Conservation (phyloP, 495 filamentous ascomycete genomes). For the Hyaloscypha variabilis region DNA sequence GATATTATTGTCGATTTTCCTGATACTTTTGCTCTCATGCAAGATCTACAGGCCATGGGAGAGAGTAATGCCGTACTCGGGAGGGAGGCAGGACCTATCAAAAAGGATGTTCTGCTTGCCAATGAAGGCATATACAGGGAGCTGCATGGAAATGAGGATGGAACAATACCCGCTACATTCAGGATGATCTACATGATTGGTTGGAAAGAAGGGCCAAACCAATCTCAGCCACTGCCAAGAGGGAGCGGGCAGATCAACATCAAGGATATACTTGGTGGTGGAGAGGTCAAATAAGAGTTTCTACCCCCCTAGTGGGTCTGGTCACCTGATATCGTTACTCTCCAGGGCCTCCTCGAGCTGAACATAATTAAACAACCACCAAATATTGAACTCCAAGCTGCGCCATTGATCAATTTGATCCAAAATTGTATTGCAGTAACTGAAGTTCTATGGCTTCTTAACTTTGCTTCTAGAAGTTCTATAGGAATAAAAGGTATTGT, state of each 20-base stretch:
- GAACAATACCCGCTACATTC: slow-evolving; percentile 83
- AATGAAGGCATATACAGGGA: slow-evolving; percentile 86
- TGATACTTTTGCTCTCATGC: slow-evolving; percentile 88
- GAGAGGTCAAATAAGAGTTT: slow-evolving; percentile 40
- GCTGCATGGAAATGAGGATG: slow-evolving; percentile 70
- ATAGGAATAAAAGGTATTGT: too few relatives aligned
- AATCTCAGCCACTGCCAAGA: slow-evolving; percentile 75
- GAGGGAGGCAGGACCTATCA: slow-evolving; percentile 73
- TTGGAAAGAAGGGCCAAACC: slow-evolving; percentile 85
- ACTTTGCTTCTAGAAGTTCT: too few relatives aligned
- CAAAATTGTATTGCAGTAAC: too few relatives aligned
- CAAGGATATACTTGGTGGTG: slow-evolving; percentile 76
- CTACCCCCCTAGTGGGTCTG: too few relatives aligned
- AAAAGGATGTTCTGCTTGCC: slow-evolving; percentile 83
- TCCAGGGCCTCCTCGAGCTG: too few relatives aligned
- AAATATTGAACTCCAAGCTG: too few relatives aligned
- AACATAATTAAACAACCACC: too few relatives aligned
- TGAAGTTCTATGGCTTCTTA: too few relatives aligned
- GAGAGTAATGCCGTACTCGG: slow-evolving; percentile 85
- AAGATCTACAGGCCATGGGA: slow-evolving; percentile 92
- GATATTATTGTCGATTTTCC: slow-evolving; percentile 96
- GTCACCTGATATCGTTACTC: too few relatives aligned
- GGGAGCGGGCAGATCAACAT: slow-evolving; percentile 83
- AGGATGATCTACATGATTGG: slow-evolving; percentile 96
- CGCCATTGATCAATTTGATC: too few relatives aligned